Percentiles rank a stretch among this genome's conserved stretches.
Conservation (phyloP, 148 eudicot species). For the Nepenthes gracilis region DNA sequence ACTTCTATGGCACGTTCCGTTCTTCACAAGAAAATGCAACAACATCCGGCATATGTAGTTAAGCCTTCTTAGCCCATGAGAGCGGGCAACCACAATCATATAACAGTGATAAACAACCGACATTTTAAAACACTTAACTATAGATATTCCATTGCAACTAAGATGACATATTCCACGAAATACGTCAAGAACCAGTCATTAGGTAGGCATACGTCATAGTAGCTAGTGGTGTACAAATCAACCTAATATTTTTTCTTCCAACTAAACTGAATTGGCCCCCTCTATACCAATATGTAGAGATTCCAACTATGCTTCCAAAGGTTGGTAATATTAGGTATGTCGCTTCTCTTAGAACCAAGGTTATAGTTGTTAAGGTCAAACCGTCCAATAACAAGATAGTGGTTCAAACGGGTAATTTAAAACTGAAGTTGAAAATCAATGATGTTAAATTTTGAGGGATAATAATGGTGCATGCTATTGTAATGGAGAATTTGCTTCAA, state of each 20-base stretch:
- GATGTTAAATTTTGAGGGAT: slow-evolving; percentile 30
- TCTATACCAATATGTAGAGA: slow-evolving; percentile 20
- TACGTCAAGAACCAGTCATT: too few relatives aligned
- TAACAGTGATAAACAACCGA: slow-evolving; percentile 13
- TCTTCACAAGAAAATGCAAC: slow-evolving; percentile 60
- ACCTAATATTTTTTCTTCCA: not conserved
- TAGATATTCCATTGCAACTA: slow-evolving; percentile 3
- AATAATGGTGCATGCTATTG: not conserved
- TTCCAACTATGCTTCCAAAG: slow-evolving; percentile 31
- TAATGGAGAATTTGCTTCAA: too few relatives aligned
- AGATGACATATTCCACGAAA: not conserved
- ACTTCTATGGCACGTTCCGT: slow-evolving; percentile 63
- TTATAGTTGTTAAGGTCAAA: slow-evolving; percentile 47
- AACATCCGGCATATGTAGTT: slow-evolving; percentile 34
- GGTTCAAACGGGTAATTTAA: slow-evolving; percentile 68
- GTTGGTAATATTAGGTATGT: slow-evolving; percentile 61
- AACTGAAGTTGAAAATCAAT: slow-evolving; percentile 53
- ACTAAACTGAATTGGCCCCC: not conserved
- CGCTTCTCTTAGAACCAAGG: slow-evolving; percentile 49
- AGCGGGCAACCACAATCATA: slow-evolving; percentile 10
- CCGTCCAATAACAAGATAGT: slow-evolving; percentile 48
- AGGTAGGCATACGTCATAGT: too few relatives aligned
- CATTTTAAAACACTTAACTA: slow-evolving; percentile 10
- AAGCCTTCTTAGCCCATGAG: slow-evolving; percentile 16
- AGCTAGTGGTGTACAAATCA: not conserved